phyloP scores from a whole-genome alignment of 768 basidiomycete species.

The Tricholoma sp. region DNA sequence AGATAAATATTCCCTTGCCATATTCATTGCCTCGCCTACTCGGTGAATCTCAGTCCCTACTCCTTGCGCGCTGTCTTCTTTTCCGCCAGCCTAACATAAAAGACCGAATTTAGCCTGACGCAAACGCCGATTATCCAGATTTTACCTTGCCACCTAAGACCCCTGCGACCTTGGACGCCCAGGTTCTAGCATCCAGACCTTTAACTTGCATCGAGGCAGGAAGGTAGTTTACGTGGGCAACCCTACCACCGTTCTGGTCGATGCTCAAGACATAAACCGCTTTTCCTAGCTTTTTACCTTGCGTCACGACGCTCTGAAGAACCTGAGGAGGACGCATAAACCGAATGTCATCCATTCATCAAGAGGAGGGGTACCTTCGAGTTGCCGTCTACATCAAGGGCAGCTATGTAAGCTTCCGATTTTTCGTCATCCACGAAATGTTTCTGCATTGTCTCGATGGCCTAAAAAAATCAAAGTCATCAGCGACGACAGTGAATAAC shows the following conservation, averaged over 20 bases:
- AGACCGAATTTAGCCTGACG: neutral
- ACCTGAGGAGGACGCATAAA: slow-evolving; percentile 38
- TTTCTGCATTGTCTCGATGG: slow-evolving; percentile 58
- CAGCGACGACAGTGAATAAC: neutral
- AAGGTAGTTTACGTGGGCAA: slow-evolving; percentile 85
- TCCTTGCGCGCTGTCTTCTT: slow-evolving; percentile 88
- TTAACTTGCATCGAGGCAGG: slow-evolving; percentile 51
- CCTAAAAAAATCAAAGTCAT: slow-evolving; percentile 43
- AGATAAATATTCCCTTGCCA: slow-evolving; percentile 44
- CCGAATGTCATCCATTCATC: neutral
- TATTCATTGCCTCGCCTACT: slow-evolving; percentile 60
- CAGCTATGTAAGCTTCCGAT: slow-evolving; percentile 62
- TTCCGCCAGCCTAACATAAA: slow-evolving; percentile 77
- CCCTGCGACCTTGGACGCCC: slow-evolving; percentile 76
- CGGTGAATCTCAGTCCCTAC: slow-evolving; percentile 65
- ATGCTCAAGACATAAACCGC: slow-evolving; percentile 85
- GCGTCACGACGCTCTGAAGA: slow-evolving; percentile 66
- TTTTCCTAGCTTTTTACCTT: slow-evolving; percentile 79
- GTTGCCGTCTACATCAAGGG: slow-evolving; percentile 77
- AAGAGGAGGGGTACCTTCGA: slow-evolving; percentile 57
- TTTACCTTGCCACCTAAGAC: slow-evolving; percentile 86
- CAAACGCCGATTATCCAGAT: slow-evolving; percentile 6
- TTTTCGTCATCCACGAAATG: slow-evolving; percentile 78
- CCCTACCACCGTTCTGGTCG: slow-evolving; percentile 63
- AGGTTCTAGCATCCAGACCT: slow-evolving; percentile 79